Evolutionary conservation across 345 rosid species (phyloP).

Genomic region (Corymbia maculata): DNA sequence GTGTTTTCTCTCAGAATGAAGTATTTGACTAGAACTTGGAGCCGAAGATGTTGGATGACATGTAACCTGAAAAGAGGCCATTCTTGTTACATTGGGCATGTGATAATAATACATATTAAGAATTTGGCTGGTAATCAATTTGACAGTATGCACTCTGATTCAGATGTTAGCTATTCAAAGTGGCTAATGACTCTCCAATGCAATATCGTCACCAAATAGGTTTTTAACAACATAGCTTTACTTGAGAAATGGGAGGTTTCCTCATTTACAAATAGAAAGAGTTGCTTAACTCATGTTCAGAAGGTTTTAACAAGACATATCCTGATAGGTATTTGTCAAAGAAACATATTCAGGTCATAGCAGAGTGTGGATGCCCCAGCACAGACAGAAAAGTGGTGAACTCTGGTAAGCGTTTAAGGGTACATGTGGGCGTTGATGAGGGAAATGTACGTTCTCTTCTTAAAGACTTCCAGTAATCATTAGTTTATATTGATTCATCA

Average conservation of each 20-base stretch:
- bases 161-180: neutral
- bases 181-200: neutral
- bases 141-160: neutral
- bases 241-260: neutral
- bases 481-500: neutral
- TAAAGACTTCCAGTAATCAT: neutral
- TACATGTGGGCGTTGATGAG: slow-evolving; percentile 62
- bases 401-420: slow-evolving; percentile 79
- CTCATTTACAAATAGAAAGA: neutral
- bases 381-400: slow-evolving; percentile 84
- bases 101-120: neutral
- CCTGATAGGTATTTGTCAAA: slow-evolving; percentile 51
- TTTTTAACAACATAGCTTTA: neutral
- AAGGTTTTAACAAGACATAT: neutral
- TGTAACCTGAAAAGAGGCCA: neutral
- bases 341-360: slow-evolving; percentile 57
- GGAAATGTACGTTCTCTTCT: slow-evolving; percentile 42
- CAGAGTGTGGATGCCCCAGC: slow-evolving; percentile 82
- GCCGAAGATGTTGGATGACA: neutral
- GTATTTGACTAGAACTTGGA: neutral
- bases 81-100: neutral
- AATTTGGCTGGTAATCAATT: neutral
- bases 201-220: neutral
- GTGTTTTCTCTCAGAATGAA: neutral
- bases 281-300: neutral